Base-by-base conservation (phyloP, 169 alveolate species). In the Toxoplasma gondii region DNA sequence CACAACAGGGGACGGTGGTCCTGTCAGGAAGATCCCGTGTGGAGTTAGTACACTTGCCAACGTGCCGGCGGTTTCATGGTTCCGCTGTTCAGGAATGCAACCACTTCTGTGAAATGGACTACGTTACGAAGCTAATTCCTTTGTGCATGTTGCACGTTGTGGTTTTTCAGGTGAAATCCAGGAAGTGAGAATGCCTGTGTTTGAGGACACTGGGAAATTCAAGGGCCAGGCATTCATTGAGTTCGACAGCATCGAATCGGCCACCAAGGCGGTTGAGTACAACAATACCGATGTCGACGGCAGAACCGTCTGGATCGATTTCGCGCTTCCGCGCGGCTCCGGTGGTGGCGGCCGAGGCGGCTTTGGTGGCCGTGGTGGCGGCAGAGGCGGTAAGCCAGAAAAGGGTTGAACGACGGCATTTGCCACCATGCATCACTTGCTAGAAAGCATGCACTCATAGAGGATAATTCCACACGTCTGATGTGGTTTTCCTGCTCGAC, bases 201-300 rank as follows among this genome's bases (percentile, higher is more conserved):
- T 96, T 88, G 97, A 96, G 80, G 98, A 97, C 94, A 91, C 97
- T 29, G 98, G 98, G 38, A 97, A 97, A 93, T 95, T 96, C 49
- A 96, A 95, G 93, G 98, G 98, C 22, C 94, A 96, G 69, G 96
- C 97, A 19, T 97, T 97, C 94, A 87, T 97, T 24, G 96, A 95
- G 45, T 97, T 97, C 67, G 95, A 94, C 83, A 95, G 93, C 67
- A 97, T 95, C 27, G 98, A 97, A 54, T 97, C 96, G 0, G 98
- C 98, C n/a, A 94, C 95, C n/a, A 92, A 96, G 39, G 98, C 98
- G 4, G 96, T 97, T 7, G 98, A 96, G 92, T 97, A 93, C 92
- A 97, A 96, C 94, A 95, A 96, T 91, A 97, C 98, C 0, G 98
- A 96, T 54, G 94, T 97, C 54, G 98, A 97, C 69, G 98, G 98